Conservation (phyloP, 345 rosid genomes). For the Populus euphratica region DNA sequence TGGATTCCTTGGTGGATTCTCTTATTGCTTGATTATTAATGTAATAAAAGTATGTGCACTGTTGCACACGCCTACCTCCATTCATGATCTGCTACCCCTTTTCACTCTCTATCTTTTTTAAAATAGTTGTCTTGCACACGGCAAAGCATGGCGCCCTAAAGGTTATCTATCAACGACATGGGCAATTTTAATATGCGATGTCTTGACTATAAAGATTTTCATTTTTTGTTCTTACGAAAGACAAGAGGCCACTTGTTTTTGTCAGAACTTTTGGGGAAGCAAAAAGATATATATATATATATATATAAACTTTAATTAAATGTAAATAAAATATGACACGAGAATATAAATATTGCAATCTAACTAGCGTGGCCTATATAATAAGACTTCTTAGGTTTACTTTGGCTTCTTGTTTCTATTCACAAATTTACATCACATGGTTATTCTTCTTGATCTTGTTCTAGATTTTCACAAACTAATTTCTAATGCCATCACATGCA, state of each 20-base stretch:
- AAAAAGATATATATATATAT: too few relatives aligned
- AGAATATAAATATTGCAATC: too few relatives aligned
- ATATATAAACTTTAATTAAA: too few relatives aligned
- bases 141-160: neutral
- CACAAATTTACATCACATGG: neutral
- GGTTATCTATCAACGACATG: neutral
- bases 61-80: neutral
- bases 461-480: neutral
- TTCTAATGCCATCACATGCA: neutral
- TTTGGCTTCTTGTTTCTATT: neutral
- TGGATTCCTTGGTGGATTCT: slow-evolving; percentile 5
- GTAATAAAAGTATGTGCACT: neutral
- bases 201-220: neutral
- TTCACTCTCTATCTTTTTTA: neutral
- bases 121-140: neutral
- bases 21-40: neutral
- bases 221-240: too few relatives aligned
- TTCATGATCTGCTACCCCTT: neutral
- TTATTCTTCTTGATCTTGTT: neutral
- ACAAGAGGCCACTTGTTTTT: too few relatives aligned
- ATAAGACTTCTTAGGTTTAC: neutral
- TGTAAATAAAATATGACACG: too few relatives aligned
- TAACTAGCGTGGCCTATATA: too few relatives aligned
- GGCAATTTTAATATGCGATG: neutral
- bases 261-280: too few relatives aligned